Evolutionary conservation across 805 yeast species (phyloP).

Genomic region (Yarrowia deformans): DNA sequence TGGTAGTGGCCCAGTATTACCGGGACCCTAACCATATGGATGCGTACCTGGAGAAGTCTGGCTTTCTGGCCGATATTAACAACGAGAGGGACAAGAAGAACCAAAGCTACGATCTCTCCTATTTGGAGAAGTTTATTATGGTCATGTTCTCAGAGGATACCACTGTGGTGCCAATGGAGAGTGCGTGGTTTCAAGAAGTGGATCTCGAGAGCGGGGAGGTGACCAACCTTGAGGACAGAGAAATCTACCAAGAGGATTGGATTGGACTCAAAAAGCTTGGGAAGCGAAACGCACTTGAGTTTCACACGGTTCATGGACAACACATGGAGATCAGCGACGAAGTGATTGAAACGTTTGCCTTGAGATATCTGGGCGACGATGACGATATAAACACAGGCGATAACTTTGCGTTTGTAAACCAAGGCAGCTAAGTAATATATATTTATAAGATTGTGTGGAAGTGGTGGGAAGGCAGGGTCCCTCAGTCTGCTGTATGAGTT

Average conservation of each 20-base stretch:
- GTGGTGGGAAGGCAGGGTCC: no score
- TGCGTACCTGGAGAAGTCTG: constrained; percentile 62
- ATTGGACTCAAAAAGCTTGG: constrained; percentile 65
- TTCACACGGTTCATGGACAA: constrained; percentile 59
- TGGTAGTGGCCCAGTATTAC: constrained; percentile 79
- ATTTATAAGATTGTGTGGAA: constrained; percentile 13
- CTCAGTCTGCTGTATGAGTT: no score
- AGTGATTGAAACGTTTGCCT: constrained; percentile 38
- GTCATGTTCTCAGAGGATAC: constrained; percentile 66
- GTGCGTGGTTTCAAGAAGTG: constrained; percentile 67
- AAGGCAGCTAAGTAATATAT: background rate
- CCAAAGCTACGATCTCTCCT: constrained; percentile 55
- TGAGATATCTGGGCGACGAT: constrained; percentile 22
- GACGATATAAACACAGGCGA: background rate
- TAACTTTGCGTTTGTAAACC: background rate
- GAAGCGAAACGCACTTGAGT: constrained; percentile 56
- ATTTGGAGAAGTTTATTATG: constrained; percentile 63
- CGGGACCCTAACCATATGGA: constrained; percentile 65
- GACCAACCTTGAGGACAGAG: constrained; percentile 59
- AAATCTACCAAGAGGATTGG: constrained; percentile 60
- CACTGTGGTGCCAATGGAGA: constrained; percentile 75
- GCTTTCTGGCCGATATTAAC: constrained; percentile 68
- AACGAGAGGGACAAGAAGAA: constrained; percentile 60
- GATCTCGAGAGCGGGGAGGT: constrained; percentile 55
- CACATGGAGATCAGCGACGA: constrained; percentile 73